phyloP scores from a whole-genome alignment of 2,329 filamentous ascomycete genomes.

The Trichoderma afroharzianum region DNA sequence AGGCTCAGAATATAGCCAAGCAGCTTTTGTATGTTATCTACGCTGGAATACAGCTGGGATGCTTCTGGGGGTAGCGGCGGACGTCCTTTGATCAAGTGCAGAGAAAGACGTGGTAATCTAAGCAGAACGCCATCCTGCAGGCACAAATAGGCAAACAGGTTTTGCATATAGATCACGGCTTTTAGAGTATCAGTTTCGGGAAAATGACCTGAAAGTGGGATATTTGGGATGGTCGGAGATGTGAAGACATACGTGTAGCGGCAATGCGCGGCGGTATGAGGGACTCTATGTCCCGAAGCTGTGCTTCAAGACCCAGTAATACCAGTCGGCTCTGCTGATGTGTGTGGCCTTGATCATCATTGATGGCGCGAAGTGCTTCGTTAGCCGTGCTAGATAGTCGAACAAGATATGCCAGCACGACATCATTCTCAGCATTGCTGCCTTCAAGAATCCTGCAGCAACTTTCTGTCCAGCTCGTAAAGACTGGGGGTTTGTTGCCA shows the following conservation, averaged over 20 bases:
- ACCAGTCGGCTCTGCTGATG: constrained; percentile 43
- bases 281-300: constrained; percentile 41
- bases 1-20: constrained; percentile 33
- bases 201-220: background rate
- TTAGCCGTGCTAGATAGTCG: constrained; percentile 40
- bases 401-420: constrained; percentile 41
- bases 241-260: constrained; percentile 20
- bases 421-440: constrained; percentile 37
- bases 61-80: constrained; percentile 20
- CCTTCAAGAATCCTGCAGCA: constrained; percentile 45
- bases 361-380: constrained; percentile 35
- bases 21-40: constrained; percentile 28
- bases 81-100: background rate
- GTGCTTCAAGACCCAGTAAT: constrained; percentile 45
- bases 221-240: background rate
- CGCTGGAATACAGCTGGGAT: constrained; percentile 24
- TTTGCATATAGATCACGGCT: constrained; percentile 31
- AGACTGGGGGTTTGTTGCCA: constrained; percentile 20
- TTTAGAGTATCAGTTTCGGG: constrained; percentile 16
- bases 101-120: constrained; percentile 16
- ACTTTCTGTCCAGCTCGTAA: constrained; percentile 41
- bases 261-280: constrained; percentile 35
- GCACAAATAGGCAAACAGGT: constrained; percentile 38
- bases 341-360: constrained; percentile 26
- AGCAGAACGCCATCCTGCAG: constrained; percentile 39